Percentiles rank a stretch among this genome's conserved stretches.
These are phyloP conservation scores for Pulveroboletus sp. DNA, from an alignment of 768 basidiomycete species.

Conservation along the genomic window DNA sequence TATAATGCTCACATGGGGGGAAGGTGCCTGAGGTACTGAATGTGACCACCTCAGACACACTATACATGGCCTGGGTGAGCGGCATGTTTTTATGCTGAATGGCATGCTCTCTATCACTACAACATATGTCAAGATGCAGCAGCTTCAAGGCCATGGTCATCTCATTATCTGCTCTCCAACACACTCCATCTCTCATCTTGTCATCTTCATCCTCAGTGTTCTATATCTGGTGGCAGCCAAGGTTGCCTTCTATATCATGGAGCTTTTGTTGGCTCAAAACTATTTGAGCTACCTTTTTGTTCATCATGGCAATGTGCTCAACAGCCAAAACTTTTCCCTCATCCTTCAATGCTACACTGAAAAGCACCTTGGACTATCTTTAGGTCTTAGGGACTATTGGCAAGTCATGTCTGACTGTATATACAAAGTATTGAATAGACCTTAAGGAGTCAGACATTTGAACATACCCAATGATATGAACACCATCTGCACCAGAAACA, in stretches of 20 bases:
- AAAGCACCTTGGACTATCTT: no score
- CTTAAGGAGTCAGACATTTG: no score
- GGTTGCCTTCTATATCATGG: not conserved
- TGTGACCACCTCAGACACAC: conserved; percentile 10
- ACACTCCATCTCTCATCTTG: not conserved
- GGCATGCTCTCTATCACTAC: conserved; percentile 9
- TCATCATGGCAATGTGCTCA: not conserved
- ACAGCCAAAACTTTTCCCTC: no score
- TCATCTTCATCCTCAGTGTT: not conserved
- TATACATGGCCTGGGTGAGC: not conserved
- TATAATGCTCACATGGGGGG: conserved; percentile 13
- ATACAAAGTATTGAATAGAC: no score
- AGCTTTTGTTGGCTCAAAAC: not conserved
- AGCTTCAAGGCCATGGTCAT: conserved; percentile 3
- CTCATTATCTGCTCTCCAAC: conserved; percentile 6
- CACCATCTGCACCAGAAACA: no score
- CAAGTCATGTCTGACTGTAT: no score
- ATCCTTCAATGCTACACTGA: no score
- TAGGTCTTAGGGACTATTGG: no score
- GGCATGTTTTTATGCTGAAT: conserved; percentile 17
- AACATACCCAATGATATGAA: no score
- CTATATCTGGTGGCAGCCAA: not conserved
- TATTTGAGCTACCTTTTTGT: conserved; percentile 3
- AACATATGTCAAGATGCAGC: conserved; percentile 13
- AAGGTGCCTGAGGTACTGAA: conserved; percentile 14